Base-by-base conservation (phyloP, 352 stramenopile genomes). In the Phytophthora constricta region DNA sequence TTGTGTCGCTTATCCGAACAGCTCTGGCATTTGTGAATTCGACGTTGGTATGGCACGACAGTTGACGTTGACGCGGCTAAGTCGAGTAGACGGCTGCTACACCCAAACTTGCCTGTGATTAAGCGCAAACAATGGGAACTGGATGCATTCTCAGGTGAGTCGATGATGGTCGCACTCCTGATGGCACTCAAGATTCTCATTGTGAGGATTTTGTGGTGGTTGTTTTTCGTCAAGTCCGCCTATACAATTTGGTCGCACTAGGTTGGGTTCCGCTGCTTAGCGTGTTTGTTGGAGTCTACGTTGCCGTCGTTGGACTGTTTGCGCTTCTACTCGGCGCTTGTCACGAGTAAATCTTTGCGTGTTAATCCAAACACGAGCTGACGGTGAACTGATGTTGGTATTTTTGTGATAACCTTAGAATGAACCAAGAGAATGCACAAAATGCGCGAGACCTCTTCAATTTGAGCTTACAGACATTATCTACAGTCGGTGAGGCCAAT, bases 211-310 rank as follows among this genome's bases (percentile, higher is more conserved):
- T 37, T 7, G 31, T 37, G 31, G 13, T 11, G 13, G 31, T n/a
- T n/a, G n/a, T n/a, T n/a, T n/a, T n/a, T n/a, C 31, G 31, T 11
- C 7, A 13, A 37, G 31, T 37, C 31, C 31, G 13, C 13, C 13
- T 89, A 68, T 89, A 90, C 72, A 80, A 80, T 50, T 70, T 87
- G 59, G 65, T 90, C 16, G 65, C 81, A 22, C 58, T 89, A 27
- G 37, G 31, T n/a, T 90, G 82, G 82, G 13, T 59, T 16, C 66
- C 73, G 25, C 49, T 89, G 54, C 52, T 90, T 17, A 68, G 58
- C 31, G 56, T 90, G 13, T 89, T 88, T 47, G 28, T 72, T 9
- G 80, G 45, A n/a, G 52, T 81, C 23, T 90, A 90, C 58, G 64
- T 88, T 23, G 31, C 31, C 13, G 49, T 84, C 26, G 73, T 89